Conservation (phyloP, 2,329 filamentous ascomycete species). For the Neonectria punicea region DNA sequence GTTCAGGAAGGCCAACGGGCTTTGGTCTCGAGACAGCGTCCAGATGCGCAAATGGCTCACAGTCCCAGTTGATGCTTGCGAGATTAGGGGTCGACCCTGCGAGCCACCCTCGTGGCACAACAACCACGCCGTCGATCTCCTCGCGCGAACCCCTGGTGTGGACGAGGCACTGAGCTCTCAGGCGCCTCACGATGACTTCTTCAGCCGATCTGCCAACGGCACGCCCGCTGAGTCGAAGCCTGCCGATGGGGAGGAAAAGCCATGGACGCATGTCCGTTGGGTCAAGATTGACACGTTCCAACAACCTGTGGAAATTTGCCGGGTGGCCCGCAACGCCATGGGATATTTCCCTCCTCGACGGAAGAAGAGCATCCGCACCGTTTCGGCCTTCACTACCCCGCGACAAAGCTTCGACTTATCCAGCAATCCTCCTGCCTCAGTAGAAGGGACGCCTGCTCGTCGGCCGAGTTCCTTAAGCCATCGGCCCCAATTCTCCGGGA, state of each 20-base stretch:
- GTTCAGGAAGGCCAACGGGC: constrained; percentile 87
- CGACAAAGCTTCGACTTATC: constrained; percentile 71
- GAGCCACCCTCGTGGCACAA: constrained; percentile 59
- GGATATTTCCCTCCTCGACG: constrained; percentile 93
- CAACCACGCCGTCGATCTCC: constrained; percentile 58
- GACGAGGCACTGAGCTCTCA: constrained; percentile 42
- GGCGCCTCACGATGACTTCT: constrained; percentile 54
- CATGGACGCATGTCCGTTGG: constrained; percentile 92
- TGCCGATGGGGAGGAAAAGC: constrained; percentile 64
- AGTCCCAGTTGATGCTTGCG: constrained; percentile 89
- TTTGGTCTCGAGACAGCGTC: constrained; percentile 94
- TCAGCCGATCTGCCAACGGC: constrained; percentile 50
- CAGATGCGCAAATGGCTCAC: constrained; percentile 84
- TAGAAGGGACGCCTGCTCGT: constrained; percentile 50
- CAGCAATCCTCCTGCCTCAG: constrained; percentile 54
- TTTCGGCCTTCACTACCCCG: constrained; percentile 74
- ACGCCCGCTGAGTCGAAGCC: constrained; percentile 41
- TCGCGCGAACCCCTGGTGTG: constrained; percentile 58
- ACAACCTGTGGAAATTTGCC: constrained; percentile 83
- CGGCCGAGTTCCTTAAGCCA: constrained; percentile 55
- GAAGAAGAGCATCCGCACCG: constrained; percentile 81
- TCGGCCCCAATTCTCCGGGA: constrained; percentile 48
- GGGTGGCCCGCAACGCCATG: constrained; percentile 81
- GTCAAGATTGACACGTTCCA: constrained; percentile 77
- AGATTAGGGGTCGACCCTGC: constrained; percentile 78